These are phyloP conservation scores for Onygenales sp. DNA, from an alignment of 2,329 filamentous ascomycete species.

Conservation along the genomic window DNA sequence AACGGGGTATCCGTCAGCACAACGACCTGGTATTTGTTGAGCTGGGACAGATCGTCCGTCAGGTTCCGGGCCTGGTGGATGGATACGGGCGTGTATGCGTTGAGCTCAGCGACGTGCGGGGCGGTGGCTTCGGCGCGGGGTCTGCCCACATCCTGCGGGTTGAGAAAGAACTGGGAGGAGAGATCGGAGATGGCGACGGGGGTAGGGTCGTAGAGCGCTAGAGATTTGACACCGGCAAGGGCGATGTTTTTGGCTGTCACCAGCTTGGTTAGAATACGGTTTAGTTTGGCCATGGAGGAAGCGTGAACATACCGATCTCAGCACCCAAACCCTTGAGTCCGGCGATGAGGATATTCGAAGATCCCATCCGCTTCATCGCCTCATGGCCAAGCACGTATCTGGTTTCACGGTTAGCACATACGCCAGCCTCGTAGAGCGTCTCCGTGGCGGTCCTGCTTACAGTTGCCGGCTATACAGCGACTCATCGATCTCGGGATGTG, in stretches of 20 bases:
- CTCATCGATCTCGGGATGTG: slow-evolving; percentile 58
- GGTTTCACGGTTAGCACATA: not conserved
- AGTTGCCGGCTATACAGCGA: slow-evolving; percentile 59
- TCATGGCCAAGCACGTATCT: slow-evolving; percentile 63
- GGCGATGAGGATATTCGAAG: slow-evolving; percentile 85
- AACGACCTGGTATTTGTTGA: slow-evolving; percentile 86
- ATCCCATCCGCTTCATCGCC: slow-evolving; percentile 98
- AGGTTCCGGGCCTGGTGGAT: slow-evolving; percentile 59
- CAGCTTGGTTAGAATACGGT: not conserved
- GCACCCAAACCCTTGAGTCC: slow-evolving; percentile 91
- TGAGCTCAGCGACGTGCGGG: slow-evolving; percentile 85
- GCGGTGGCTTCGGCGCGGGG: slow-evolving; percentile 78
- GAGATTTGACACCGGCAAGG: slow-evolving; percentile 92
- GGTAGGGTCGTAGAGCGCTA: slow-evolving; percentile 84
- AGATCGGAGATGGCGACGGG: slow-evolving; percentile 79
- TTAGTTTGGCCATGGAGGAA: not conserved
- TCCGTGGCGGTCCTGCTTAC: slow-evolving; percentile 17
- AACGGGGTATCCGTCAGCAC: slow-evolving; percentile 80
- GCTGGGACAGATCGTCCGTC: slow-evolving; percentile 64
- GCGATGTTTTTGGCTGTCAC: slow-evolving; percentile 87
- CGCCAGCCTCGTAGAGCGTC: not conserved
- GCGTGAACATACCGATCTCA: slow-evolving; percentile 55
- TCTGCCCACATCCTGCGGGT: slow-evolving; percentile 79
- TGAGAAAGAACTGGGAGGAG: slow-evolving; percentile 95
- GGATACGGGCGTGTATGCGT: slow-evolving; percentile 86